Conservation (phyloP, 2,329 filamentous ascomycete species). For the Xylaria sp. region DNA sequence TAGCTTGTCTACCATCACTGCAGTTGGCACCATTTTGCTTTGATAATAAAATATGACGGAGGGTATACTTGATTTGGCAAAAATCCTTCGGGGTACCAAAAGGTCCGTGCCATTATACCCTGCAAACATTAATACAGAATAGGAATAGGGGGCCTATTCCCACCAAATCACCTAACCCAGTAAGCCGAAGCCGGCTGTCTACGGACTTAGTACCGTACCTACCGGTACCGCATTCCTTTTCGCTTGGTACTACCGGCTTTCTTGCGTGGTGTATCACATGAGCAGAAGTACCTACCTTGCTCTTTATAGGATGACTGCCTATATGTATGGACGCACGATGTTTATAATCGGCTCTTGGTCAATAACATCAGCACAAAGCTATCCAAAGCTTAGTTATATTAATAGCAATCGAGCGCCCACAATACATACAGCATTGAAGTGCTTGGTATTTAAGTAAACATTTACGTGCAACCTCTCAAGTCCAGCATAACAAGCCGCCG, state of each 20-base stretch:
- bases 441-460: conserved; percentile 17
- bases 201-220: too few relatives aligned
- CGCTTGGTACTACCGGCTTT: too few relatives aligned
- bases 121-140: background rate
- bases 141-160: too few relatives aligned
- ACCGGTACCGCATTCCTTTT: too few relatives aligned
- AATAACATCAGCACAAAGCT: background rate
- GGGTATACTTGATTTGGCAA: background rate
- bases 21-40: background rate
- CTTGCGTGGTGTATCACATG: too few relatives aligned
- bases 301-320: too few relatives aligned
- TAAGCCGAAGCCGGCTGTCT: background rate
- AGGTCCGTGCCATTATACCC: background rate
- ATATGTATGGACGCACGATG: too few relatives aligned
- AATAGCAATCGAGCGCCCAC: background rate
- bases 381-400: background rate
- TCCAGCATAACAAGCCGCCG: conserved; percentile 10
- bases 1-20: background rate
- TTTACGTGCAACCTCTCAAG: conserved; percentile 2
- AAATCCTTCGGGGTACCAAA: background rate
- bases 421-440: background rate
- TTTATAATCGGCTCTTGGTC: too few relatives aligned
- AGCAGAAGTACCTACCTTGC: too few relatives aligned
- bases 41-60: background rate
- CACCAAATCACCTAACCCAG: conserved; percentile 1